A percentile compares a stretch with the other conserved stretches of the same genome.
Conservation (phyloP, 352 stramenopile genomes). For the Phytophthora chlamydospora region DNA sequence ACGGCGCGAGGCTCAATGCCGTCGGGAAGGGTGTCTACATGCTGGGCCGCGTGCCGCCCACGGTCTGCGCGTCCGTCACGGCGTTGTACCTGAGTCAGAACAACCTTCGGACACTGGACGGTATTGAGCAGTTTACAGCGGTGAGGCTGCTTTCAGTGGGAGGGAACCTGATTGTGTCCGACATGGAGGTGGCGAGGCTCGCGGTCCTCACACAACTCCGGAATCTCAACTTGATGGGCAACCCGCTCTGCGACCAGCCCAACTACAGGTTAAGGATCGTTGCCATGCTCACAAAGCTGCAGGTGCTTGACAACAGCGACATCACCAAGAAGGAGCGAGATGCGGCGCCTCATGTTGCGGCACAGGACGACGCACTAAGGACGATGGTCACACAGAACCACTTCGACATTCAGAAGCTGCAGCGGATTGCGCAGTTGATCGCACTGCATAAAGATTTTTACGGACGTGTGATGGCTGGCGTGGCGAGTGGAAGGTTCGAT, state of each 20-base stretch:
- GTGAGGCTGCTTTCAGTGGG: constrained; percentile 72
- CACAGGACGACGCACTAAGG: constrained; percentile 60
- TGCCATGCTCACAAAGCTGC: constrained; percentile 47
- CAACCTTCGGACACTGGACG: constrained; percentile 52
- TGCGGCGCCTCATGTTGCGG: constrained; percentile 48
- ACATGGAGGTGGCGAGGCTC: constrained; percentile 53
- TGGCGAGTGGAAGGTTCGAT: constrained; percentile 53
- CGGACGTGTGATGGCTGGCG: constrained; percentile 45
- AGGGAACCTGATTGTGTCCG: constrained; percentile 55
- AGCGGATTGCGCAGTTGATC: constrained; percentile 57
- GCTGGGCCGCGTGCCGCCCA: constrained; percentile 57
- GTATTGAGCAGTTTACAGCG: constrained; percentile 64
- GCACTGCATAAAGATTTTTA: constrained; percentile 65
- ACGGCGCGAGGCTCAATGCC: constrained; percentile 78
- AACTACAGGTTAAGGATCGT: constrained; percentile 76
- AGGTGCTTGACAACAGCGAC: constrained; percentile 68
- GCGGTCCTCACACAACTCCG: constrained; percentile 46
- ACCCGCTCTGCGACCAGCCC: constrained; percentile 73
- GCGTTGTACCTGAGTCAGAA: constrained; percentile 87
- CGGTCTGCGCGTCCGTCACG: constrained; percentile 49
- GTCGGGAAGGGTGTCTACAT: constrained; percentile 60
- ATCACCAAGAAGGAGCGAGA: constrained; percentile 66
- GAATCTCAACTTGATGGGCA: constrained; percentile 75
- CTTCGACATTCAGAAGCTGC: constrained; percentile 73
- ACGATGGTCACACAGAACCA: constrained; percentile 68